These are phyloP conservation scores for Guyanaporus albipodus DNA, from an alignment of 768 basidiomycete species.

Conservation along the genomic window DNA sequence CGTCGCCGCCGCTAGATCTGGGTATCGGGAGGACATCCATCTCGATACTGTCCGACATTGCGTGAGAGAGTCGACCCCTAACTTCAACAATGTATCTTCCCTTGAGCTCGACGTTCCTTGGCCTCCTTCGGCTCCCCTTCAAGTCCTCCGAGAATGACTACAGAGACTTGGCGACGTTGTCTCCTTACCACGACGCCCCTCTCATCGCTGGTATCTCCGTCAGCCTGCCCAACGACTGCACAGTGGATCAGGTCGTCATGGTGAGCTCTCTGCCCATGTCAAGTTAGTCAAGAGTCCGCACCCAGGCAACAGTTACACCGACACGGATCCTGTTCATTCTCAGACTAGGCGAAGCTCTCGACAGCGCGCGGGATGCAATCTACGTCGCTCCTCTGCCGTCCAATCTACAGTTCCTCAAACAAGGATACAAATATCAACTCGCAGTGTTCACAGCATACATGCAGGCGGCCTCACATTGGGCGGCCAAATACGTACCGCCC, in stretches of 20 bases:
- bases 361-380: slow-evolving; percentile 21
- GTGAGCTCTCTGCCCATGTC: slow-evolving; percentile 20
- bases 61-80: not conserved
- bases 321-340: slow-evolving; percentile 40
- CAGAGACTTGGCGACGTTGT: slow-evolving; percentile 32
- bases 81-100: not conserved
- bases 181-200: slow-evolving; percentile 35
- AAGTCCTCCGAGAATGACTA: not conserved
- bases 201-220: slow-evolving; percentile 25
- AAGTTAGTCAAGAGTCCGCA: not conserved
- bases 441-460: slow-evolving; percentile 1
- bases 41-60: slow-evolving; percentile 36
- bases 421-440: slow-evolving; percentile 34
- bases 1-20: too few relatives aligned
- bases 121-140: not conserved
- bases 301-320: slow-evolving; percentile 36
- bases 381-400: slow-evolving; percentile 29
- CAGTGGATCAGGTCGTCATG: slow-evolving; percentile 37
- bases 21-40: slow-evolving; percentile 40
- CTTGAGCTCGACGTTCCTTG: not conserved
- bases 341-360: slow-evolving; percentile 33
- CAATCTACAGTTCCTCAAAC: slow-evolving; percentile 35
- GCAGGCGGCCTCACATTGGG: slow-evolving; percentile 30
- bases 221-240: slow-evolving; percentile 36
- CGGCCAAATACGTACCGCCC: slow-evolving; percentile 31